phyloP scores from a whole-genome alignment of 208 protist species.

The Leishmania turanica region DNA sequence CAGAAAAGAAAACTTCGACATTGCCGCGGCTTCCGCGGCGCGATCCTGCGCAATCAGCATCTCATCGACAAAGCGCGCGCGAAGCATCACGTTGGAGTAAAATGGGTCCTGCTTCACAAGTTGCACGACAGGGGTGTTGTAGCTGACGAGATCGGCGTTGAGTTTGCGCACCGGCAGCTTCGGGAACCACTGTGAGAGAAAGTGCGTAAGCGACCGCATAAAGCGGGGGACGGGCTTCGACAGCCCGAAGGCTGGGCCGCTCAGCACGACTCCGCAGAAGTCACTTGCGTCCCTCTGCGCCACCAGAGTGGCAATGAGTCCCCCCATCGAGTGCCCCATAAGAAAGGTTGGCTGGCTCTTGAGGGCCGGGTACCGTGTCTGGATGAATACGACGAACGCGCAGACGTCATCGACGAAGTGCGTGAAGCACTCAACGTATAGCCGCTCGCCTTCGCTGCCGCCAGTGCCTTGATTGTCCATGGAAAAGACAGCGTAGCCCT shows the following conservation, averaged over 20 bases:
- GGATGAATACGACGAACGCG: constrained; percentile 46
- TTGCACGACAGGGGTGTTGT: constrained; percentile 56
- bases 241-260: constrained; percentile 50
- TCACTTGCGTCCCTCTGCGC: constrained; percentile 36
- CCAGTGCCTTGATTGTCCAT: constrained; percentile 81
- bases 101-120: constrained; percentile 66
- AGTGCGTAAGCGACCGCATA: constrained; percentile 22
- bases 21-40: constrained; percentile 21
- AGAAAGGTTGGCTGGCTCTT: constrained; percentile 50
- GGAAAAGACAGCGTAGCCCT: constrained; percentile 60
- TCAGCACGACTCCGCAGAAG: constrained; percentile 58
- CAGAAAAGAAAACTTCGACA: constrained; percentile 53
- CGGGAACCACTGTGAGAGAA: constrained; percentile 39
- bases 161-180: constrained; percentile 50
- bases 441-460: constrained; percentile 69
- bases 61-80: constrained; percentile 52
- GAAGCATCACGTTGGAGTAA: constrained; percentile 38
- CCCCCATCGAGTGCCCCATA: constrained; percentile 83
- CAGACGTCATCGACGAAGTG: constrained; percentile 79
- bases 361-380: constrained; percentile 42
- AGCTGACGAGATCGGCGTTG: constrained; percentile 32
- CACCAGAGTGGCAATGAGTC: constrained; percentile 60
- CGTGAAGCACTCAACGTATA: constrained; percentile 71
- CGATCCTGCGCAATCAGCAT: constrained; percentile 50
- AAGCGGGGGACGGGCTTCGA: constrained; percentile 17